A percentile compares a stretch with the other conserved stretches of the same genome.
Conservation (phyloP, 306 rosid genomes). For the Cucurbita argyrosperma region DNA sequence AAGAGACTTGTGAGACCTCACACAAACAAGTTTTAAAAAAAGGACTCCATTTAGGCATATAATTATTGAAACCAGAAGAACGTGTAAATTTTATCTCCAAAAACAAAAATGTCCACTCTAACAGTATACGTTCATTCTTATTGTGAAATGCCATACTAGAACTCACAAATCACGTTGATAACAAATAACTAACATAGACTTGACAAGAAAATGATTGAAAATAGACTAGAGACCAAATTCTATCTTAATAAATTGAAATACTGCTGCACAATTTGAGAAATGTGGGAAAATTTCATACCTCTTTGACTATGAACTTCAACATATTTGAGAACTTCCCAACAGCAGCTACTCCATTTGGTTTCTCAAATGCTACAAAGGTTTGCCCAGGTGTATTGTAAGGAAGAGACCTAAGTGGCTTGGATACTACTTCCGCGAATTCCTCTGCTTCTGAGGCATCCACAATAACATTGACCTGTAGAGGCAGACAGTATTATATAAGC, state of each 20-base stretch:
- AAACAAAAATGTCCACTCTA: background rate
- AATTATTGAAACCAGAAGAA: background rate
- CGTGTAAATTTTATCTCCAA: background rate
- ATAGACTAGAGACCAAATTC: background rate
- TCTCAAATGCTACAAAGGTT: conserved; percentile 80
- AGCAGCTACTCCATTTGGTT: conserved; percentile 62
- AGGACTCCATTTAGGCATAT: background rate
- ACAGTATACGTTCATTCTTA: background rate
- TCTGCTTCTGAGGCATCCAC: conserved; percentile 92
- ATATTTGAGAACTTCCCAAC: conserved; percentile 72
- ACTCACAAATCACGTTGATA: background rate
- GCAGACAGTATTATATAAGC: background rate
- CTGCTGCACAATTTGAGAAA: background rate
- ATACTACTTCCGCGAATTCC: conserved; percentile 52
- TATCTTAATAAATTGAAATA: background rate
- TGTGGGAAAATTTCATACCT: background rate
- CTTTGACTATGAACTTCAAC: conserved; percentile 25
- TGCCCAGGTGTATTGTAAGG: conserved; percentile 93
- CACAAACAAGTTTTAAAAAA: background rate
- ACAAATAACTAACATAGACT: background rate
- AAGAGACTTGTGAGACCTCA: too few species aligned
- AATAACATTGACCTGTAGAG: conserved; percentile 49
- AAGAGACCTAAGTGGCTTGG: conserved; percentile 79
- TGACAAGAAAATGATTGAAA: background rate
- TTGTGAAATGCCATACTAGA: background rate